Evolutionary conservation across 2,329 filamentous ascomycete species (phyloP), one percentile per base, ranked within the genome.

Genomic region (Didymella glomerata): DNA sequence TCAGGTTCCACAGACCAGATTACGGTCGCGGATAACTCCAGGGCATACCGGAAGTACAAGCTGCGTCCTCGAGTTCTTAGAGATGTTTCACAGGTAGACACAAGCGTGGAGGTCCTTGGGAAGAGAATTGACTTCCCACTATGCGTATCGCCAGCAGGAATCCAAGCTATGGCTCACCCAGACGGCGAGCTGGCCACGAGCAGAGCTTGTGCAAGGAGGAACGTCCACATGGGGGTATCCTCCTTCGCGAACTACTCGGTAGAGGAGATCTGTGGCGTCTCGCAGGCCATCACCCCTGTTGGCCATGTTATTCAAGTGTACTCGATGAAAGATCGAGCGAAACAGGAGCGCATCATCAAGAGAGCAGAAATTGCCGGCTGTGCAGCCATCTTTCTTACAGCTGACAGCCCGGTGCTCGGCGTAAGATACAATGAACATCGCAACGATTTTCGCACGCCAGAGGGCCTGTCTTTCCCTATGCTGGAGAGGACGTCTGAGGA

Each of bases 1-100:
- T 84, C 82, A 60, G 84, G 84, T 6, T 82, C 84, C 5, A 85
- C 85, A 75, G 83, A 85, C 61, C 74, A 84, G 28, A 25, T 48
- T 45, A 48, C 51, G 20, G 9, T 54, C 9, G 14, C 18, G 1
- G 51, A 42, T 18, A 54, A 54, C 16, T 41, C 25, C n/a, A 14
- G 7, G 8, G 51, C 51, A 20, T 54, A 42, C 20, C 28, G 24
- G 2, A 54, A 54, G 22, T 54, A 54, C 20, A 54, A 48, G 30
- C 11, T 54, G 7, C 51, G 51, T 18, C 44, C 51, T 14, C 51
- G 45, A 4, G 44, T 54, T 5, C 51, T 54, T 36, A n/a, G 51
- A 20, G 44, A 54, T 42, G 51, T 54, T 16, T 54, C 51, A 14
- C 42, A 42, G n/a, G 51, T 48, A n/a, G 25, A 41, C 16, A 32